These are phyloP conservation scores for Chrysophaeum taylorii DNA, from an alignment of 352 stramenopile species.

Conservation along the genomic window DNA sequence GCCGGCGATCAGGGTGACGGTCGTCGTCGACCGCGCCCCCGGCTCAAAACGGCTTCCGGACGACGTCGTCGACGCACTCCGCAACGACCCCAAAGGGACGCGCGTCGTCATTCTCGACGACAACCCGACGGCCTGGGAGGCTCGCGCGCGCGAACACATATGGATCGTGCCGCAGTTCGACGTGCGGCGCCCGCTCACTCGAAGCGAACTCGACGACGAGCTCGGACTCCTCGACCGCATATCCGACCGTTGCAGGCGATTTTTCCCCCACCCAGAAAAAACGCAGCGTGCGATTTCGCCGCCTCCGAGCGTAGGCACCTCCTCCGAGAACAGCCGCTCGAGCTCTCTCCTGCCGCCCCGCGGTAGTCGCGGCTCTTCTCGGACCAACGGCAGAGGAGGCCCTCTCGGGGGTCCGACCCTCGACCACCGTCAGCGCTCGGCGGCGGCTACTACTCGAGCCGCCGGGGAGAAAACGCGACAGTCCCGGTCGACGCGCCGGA, in stretches of 20 bases:
- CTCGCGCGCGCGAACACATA: neutral
- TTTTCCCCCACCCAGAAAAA: neutral
- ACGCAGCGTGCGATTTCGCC: too few relatives aligned
- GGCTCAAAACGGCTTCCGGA: neutral
- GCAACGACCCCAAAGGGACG: neutral
- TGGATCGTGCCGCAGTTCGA: slow-evolving; percentile 10
- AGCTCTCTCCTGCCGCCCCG: too few relatives aligned
- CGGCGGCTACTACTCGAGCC: too few relatives aligned
- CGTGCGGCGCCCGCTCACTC: neutral
- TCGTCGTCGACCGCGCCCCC: neutral
- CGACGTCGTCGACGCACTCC: neutral
- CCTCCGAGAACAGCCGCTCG: too few relatives aligned
- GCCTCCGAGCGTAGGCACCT: too few relatives aligned
- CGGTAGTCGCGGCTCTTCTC: too few relatives aligned
- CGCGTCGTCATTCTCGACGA: neutral
- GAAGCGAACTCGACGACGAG: neutral
- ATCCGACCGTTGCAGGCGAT: neutral
- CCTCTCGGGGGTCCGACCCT: too few relatives aligned
- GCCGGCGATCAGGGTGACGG: neutral
- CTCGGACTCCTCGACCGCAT: neutral
- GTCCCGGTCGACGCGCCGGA: too few relatives aligned
- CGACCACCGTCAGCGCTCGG: too few relatives aligned
- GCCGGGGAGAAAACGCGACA: too few relatives aligned
- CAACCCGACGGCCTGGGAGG: slow-evolving; percentile 3
- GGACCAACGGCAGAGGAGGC: too few relatives aligned